Conservation (phyloP, 306 rosid genomes). For the Lathyrus tuberosus region DNA sequence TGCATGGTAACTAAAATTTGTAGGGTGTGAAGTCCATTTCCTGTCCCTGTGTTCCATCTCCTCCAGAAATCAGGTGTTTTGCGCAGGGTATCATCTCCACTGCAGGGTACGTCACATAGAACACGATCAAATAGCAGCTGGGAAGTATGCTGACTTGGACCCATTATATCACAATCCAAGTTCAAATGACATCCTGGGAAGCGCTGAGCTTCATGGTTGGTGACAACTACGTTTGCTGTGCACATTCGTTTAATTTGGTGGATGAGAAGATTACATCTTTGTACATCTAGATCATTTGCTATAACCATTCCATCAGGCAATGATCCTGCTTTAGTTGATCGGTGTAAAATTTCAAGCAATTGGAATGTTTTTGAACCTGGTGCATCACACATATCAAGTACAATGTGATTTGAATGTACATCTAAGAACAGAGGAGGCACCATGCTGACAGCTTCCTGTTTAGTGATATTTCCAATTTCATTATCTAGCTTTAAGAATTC, state of each 20-base stretch:
- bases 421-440: conserved; percentile 93
- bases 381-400: conserved; percentile 97
- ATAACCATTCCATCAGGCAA: conserved; percentile 91
- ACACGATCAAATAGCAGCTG: conserved; percentile 84
- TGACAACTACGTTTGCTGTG: conserved; percentile 89
- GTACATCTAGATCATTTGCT: conserved; percentile 95
- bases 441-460: conserved; percentile 99
- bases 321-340: conserved; percentile 62
- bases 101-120: conserved; percentile 95
- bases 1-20: conserved; percentile 85
- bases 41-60: conserved; percentile 87
- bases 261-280: conserved; percentile 95
- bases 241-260: conserved; percentile 93
- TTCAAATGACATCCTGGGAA: conserved; percentile 78
- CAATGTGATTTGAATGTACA: conserved; percentile 76
- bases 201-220: conserved; percentile 95
- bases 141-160: conserved; percentile 38
- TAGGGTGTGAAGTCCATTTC: conserved; percentile 79
- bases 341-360: conserved; percentile 84
- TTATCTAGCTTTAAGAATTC: conserved; percentile 93
- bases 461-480: conserved; percentile 96
- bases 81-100: conserved; percentile 98
- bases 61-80: conserved; percentile 99
- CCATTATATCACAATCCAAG: conserved; percentile 42
- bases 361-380: conserved; percentile 99